A percentile compares a stretch with the other conserved stretches of the same genome.
phyloP scores from a whole-genome alignment of 768 basidiomycete species.

The Udeniomyces megalosporus region DNA sequence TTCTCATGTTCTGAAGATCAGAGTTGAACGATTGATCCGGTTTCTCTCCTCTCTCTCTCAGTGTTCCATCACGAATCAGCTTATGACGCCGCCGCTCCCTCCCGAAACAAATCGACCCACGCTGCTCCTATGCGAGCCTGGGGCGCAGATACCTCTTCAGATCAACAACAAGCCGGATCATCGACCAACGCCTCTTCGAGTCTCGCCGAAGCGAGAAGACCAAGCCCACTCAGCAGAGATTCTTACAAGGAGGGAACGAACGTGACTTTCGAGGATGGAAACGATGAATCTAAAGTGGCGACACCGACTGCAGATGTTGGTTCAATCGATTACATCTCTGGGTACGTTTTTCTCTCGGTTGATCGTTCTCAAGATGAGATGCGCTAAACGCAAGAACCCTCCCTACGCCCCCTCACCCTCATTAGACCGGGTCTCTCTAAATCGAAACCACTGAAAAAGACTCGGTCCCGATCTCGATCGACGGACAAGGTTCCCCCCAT shows the following conservation, averaged over 20 bases:
- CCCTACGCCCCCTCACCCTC: not conserved
- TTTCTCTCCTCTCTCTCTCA: slow-evolving; percentile 23
- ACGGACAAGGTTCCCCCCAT: not conserved
- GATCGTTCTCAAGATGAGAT: too few relatives aligned
- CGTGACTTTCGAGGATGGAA: slow-evolving; percentile 8
- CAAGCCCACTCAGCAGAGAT: slow-evolving; percentile 1
- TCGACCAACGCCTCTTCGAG: not conserved
- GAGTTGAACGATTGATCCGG: too few relatives aligned
- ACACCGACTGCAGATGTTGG: not conserved
- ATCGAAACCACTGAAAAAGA: slow-evolving; percentile 6
- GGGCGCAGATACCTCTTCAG: too few relatives aligned
- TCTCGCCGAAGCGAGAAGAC: not conserved
- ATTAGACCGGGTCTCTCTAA: not conserved
- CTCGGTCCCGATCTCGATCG: slow-evolving; percentile 5
- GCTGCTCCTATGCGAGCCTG: slow-evolving; percentile 65
- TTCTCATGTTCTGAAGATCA: too few relatives aligned
- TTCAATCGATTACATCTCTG: not conserved
- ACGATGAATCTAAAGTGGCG: not conserved
- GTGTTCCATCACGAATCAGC: slow-evolving; percentile 89
- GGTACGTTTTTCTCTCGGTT: not conserved
- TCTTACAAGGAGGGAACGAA: slow-evolving; percentile 6
- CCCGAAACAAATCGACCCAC: slow-evolving; percentile 45
- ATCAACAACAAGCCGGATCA: slow-evolving; percentile 11
- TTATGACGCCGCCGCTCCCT: slow-evolving; percentile 80
- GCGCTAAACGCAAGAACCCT: too few relatives aligned